Evolutionary conservation across 2,329 filamentous ascomycete species (phyloP).

Genomic region (Colletotrichum trifolii): DNA sequence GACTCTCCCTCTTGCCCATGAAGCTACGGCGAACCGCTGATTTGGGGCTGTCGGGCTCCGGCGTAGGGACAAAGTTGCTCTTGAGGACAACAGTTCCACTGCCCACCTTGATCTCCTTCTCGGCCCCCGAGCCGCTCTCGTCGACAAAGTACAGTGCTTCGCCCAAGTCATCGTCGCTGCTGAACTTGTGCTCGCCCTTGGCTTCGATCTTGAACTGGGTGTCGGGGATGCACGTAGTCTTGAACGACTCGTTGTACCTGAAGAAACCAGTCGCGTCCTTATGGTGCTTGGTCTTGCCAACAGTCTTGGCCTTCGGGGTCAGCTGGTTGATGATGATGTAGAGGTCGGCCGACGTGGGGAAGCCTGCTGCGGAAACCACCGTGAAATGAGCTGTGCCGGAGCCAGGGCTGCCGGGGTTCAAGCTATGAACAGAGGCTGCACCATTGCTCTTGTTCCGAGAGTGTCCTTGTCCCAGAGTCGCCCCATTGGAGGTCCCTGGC

Average conservation of each 20-base stretch:
- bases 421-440: constrained; percentile 75
- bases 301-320: constrained; percentile 76
- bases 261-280: constrained; percentile 76
- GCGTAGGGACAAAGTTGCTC: constrained; percentile 72
- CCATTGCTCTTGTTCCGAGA: constrained; percentile 67
- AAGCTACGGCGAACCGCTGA: constrained; percentile 63
- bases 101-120: constrained; percentile 82
- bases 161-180: constrained; percentile 84
- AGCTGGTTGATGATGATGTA: constrained; percentile 79
- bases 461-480: constrained; percentile 49
- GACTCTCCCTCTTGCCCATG: constrained; percentile 64
- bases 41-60: constrained; percentile 59
- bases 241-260: constrained; percentile 83
- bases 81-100: constrained; percentile 77
- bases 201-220: constrained; percentile 87
- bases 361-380: constrained; percentile 82
- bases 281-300: constrained; percentile 93
- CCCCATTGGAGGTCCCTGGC: constrained; percentile 47
- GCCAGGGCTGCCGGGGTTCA: constrained; percentile 68
- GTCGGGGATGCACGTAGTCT: constrained; percentile 81
- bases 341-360: constrained; percentile 80
- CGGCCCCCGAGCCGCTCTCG: constrained; percentile 73
- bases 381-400: constrained; percentile 83
- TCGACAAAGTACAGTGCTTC: constrained; percentile 93
- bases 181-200: constrained; percentile 86